Percentiles rank a stretch among this genome's conserved stretches.
Evolutionary conservation across 2,329 filamentous ascomycete species (phyloP).

Genomic region (Fusarium poae): DNA sequence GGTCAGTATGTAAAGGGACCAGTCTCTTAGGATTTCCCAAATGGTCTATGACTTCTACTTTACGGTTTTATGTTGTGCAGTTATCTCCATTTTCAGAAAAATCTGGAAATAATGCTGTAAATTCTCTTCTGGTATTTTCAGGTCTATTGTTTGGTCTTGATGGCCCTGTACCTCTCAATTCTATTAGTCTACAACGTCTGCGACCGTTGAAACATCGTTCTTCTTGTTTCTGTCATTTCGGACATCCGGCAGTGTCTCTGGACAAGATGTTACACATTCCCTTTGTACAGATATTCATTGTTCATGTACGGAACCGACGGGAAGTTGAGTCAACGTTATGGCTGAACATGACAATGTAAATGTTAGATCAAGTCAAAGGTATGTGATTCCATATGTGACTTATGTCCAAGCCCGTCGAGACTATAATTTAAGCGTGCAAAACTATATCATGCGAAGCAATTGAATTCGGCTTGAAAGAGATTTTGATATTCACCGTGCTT

Average conservation of each 20-base stretch:
- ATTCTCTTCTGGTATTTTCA: not conserved
- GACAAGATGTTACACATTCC: not conserved
- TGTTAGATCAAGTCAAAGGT: not conserved
- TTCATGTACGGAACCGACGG: not conserved
- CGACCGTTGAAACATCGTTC: not conserved
- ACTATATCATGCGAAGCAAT: too few species aligned
- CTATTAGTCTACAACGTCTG: not conserved
- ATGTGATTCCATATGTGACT: not conserved
- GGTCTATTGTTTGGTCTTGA: too few species aligned
- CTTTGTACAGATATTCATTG: too few species aligned
- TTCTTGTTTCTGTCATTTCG: not conserved
- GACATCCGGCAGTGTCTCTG: too few species aligned
- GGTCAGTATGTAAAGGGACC: not conserved
- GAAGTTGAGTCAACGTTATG: not conserved
- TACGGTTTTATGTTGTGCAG: not conserved
- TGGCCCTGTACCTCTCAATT: too few species aligned
- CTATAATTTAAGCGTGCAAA: not conserved
- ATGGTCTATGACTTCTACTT: not conserved
- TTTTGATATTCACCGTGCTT: too few species aligned
- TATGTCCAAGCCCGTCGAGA: too few species aligned
- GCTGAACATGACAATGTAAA: not conserved
- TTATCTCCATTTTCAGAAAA: too few species aligned
- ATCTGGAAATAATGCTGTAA: not conserved
- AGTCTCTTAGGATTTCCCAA: not conserved
- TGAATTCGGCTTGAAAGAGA: not conserved